Evolutionary conservation across 345 rosid genomes (phyloP), one percentile per base, ranked within the genome.

Genomic region (Boechera retrofracta): DNA sequence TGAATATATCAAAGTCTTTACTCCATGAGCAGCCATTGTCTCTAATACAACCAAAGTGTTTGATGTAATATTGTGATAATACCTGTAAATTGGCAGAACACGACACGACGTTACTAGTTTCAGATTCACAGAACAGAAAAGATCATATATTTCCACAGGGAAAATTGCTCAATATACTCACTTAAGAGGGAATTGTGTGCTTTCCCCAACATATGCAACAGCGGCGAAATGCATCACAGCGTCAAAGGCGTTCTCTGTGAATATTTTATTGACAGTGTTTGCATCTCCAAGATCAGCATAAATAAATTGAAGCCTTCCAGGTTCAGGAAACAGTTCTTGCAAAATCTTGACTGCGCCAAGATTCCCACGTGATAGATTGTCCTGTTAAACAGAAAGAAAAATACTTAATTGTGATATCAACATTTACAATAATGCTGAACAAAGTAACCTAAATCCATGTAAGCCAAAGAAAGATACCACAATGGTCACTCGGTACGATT

Each of bases 121-220:
- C 45, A 64, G 33, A 77, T 44, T 31, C 11, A 53, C 71, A 35
- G 16, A 70, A 59, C 39, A 52, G 38, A 52, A 4, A 41, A 41
- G 1, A 54, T 15, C 57, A 70, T 2, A 16, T 24, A 11, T n/a
- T 44, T 7, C 13, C 59, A 8, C 38, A 24, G n/a, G 11, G 15
- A 7, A 63, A 21, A 24, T 12, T 62, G 56, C 47, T 36, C 11
- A 41, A 9, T 54, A 47, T 47, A 73, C 82, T 81, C 71, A 85
- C 90, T 84, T 84, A 5, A 88, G 86, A 67, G 90, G 89, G 8
- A 87, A 77, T 64, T 83, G 77, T 41, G 90, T 88, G 78, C 92
- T 88, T 78, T 88, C 92, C 28, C 90, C 90, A 77, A 88, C 92
- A 74, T 85, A 88, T 65, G 92, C 92, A 79, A 88, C 90, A 62